Conservation (phyloP, 176 grass and related monocot genomes). For the Bromus sterilis region DNA sequence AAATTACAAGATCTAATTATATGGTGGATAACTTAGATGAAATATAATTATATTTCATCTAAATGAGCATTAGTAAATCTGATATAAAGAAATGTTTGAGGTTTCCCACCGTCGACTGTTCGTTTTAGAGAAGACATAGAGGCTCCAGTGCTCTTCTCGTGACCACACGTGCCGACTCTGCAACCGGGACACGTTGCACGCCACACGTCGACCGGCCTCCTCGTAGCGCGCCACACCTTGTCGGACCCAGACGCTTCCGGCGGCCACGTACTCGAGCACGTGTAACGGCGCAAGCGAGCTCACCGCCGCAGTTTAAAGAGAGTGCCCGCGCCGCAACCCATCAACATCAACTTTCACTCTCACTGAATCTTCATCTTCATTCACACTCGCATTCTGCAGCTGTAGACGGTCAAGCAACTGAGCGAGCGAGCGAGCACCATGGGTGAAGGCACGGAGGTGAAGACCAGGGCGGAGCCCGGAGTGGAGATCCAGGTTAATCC, state of each 20-base stretch:
- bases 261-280: neutral
- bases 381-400: neutral
- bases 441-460: conserved; percentile 67
- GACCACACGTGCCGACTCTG: neutral
- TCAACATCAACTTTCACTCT: neutral
- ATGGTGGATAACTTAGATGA: no score
- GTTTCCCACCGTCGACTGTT: no score
- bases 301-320: neutral
- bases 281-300: neutral
- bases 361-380: neutral
- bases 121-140: no score
- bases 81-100: no score
- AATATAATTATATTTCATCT: no score
- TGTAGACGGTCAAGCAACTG: neutral
- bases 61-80: no score
- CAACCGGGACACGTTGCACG: neutral
- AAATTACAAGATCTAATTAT: no score
- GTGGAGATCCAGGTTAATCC: conserved; percentile 49
- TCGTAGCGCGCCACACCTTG: neutral
- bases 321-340: neutral
- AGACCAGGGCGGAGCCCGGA: conserved; percentile 52
- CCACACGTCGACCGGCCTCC: neutral
- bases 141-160: neutral
- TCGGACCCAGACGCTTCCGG: neutral
- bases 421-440: conserved; percentile 20